A percentile compares a stretch with the other conserved stretches of the same genome.
phyloP scores from a whole-genome alignment of 495 filamentous ascomycete genomes.

The Trichoderma asperelloides region DNA sequence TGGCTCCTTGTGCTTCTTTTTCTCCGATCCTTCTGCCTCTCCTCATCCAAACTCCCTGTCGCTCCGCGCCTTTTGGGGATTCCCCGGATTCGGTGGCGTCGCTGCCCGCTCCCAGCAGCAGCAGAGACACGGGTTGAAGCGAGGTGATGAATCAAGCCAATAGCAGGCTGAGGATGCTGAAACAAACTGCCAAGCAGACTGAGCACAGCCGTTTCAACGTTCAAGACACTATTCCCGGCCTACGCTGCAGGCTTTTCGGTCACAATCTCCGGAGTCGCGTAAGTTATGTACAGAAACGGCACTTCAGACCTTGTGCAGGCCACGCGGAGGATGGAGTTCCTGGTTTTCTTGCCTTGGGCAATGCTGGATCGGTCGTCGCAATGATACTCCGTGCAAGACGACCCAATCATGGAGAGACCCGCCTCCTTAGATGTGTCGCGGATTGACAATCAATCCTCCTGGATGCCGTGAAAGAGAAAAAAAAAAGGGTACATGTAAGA shows the following conservation, averaged over 20 bases:
- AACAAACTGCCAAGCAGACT: neutral
- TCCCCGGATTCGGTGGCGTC: neutral
- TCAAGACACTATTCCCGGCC: neutral
- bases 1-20: neutral
- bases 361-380: neutral
- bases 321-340: neutral
- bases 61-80: neutral
- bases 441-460: neutral
- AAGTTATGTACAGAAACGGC: too few relatives aligned
- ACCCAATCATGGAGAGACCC: neutral
- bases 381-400: neutral
- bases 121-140: neutral
- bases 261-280: too few relatives aligned
- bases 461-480: neutral
- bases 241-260: too few relatives aligned
- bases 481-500: neutral
- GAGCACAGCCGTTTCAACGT: neutral
- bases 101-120: neutral
- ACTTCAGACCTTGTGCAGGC: too few relatives aligned
- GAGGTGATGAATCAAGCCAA: neutral
- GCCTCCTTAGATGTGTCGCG: neutral
- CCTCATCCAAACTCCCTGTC: neutral
- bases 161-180: neutral
- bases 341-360: neutral
- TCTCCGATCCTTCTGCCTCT: neutral